Base-by-base conservation (phyloP, 768 basidiomycete genomes). In the Coprinopsis strossmayeri region DNA sequence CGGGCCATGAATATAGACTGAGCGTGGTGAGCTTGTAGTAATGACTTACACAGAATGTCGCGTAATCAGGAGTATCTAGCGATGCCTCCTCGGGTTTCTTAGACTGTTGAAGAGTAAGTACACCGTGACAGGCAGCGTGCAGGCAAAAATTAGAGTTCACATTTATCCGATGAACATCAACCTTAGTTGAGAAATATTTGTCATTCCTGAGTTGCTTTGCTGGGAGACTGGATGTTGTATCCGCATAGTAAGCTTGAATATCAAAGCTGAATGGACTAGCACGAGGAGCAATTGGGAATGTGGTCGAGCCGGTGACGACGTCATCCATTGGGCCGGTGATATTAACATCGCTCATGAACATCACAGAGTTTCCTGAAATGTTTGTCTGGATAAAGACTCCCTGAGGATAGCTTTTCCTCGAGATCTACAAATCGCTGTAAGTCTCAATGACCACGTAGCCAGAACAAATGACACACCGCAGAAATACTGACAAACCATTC, bases 401-500 rank as follows among this genome's bases (percentile, higher is more conserved):
- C 24, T 42, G 40, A 17, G 4, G 21, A 24, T 42, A 42, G 9
- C 10, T 20, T 17, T 42, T 42, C 24, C 40, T 4, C 5, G 40
- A 42, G 40, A 42, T 21, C 40, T 42, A 21, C 5, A 21, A 42
- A 25, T 11, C 5, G 21, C 10, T 10, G 40, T 20, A 21, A 42
- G 23, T 10, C 24, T 4, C 9, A 42, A 25, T 11, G 23, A 26
- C 5, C 18, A 25, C 24, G 35, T 21, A 9, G 24, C 18, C 24
- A 9, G 37, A 38, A 38, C 9, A 26, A 4, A 42, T 7, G 4
- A 42, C 40, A 21, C 23, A 42, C 40, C 20, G 40, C 40, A 26
- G 40, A 42, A 18, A 42, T 23, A 18, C 21, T 42, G 17, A 42
- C 17, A 23, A 42, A 42, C 40, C 40, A 42, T 12, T 42, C 40